Evolutionary conservation across 2,329 filamentous ascomycete species (phyloP).

Genomic region (Fusarium heterosporum): DNA sequence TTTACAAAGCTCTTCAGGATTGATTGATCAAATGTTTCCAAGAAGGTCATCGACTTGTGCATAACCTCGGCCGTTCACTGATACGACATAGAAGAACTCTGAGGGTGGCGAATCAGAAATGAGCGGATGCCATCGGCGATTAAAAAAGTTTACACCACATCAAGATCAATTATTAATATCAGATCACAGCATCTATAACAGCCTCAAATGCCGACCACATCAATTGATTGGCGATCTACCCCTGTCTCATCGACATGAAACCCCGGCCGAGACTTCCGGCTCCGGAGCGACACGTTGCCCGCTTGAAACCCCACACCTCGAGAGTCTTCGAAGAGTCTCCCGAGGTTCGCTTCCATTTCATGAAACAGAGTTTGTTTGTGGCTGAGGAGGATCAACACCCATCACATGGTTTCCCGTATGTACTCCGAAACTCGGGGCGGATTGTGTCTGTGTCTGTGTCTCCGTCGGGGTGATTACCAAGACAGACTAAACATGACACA

Average conservation of each 20-base stretch:
- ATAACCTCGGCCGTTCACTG: background rate
- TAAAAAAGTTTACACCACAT: background rate
- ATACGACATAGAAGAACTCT: background rate
- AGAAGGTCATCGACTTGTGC: too few relatives aligned
- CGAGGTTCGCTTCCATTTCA: background rate
- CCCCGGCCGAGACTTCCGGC: conserved; percentile 7
- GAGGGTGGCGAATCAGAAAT: background rate
- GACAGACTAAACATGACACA: conserved; percentile 6
- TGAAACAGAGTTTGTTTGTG: background rate
- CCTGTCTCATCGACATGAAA: background rate
- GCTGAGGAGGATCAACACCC: background rate
- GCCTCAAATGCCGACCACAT: background rate
- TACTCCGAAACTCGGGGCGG: conserved; percentile 1
- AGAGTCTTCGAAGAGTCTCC: conserved; percentile 1
- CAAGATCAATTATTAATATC: background rate
- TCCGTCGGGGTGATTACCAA: conserved; percentile 23
- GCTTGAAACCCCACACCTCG: background rate
- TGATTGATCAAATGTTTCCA: too few relatives aligned
- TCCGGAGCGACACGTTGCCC: background rate
- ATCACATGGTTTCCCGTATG: conserved; percentile 2
- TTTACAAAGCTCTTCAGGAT: too few relatives aligned
- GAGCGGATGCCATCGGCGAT: background rate
- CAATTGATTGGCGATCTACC: background rate
- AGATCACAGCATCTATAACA: background rate
- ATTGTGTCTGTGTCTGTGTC: background rate